phyloP scores from a whole-genome alignment of 2,329 filamentous ascomycete species.

The Arthrobotrys megalospora region DNA sequence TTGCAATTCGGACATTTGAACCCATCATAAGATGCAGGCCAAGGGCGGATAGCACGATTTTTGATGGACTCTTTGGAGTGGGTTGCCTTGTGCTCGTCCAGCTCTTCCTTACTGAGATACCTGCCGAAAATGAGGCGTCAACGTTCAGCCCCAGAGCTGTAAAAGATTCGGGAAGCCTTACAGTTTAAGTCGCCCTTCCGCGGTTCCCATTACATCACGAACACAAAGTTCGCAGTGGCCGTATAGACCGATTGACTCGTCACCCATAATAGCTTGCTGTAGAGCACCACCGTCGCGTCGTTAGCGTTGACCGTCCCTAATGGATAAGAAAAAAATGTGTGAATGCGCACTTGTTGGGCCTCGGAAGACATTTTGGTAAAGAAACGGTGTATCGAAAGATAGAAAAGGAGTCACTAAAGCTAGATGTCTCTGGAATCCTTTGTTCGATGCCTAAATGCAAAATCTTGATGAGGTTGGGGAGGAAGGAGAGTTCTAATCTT shows the following conservation, averaged over 20 bases:
- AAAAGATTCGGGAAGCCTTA: background rate
- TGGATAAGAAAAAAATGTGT: background rate
- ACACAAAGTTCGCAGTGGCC: conserved; percentile 43
- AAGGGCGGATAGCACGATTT: conserved; percentile 39
- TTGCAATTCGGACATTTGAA: conserved; percentile 28
- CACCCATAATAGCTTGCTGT: background rate
- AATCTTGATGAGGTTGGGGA: too few relatives aligned
- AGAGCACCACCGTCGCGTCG: background rate
- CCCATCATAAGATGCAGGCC: conserved; percentile 38
- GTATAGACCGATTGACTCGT: conserved; percentile 1
- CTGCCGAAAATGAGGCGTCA: conserved; percentile 1
- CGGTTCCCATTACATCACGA: conserved; percentile 27
- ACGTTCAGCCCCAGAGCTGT: background rate
- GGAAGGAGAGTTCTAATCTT: too few relatives aligned
- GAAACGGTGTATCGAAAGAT: background rate
- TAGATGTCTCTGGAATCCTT: background rate
- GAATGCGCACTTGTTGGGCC: background rate
- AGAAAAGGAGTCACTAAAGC: too few relatives aligned
- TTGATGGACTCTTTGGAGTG: conserved; percentile 35
- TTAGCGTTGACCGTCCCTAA: background rate
- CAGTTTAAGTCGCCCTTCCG: conserved; percentile 13
- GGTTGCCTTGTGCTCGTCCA: conserved; percentile 35
- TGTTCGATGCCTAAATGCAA: background rate
- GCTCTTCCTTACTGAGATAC: conserved; percentile 5
- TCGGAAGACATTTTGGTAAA: background rate